Conservation (phyloP, 495 filamentous ascomycete genomes). For the Glarea lozoyensis region DNA sequence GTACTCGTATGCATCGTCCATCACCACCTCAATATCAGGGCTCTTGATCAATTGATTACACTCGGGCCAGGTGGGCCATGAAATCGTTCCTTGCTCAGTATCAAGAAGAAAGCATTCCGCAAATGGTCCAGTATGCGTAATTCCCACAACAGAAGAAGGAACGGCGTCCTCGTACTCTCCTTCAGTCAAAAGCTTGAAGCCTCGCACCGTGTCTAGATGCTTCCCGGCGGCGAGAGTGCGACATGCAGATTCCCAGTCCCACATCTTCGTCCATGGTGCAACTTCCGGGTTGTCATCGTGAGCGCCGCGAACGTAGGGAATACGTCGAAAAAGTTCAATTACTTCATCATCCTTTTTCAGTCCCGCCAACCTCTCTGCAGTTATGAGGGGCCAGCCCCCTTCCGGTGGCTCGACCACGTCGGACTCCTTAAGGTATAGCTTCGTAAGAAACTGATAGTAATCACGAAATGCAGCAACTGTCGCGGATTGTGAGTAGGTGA, state of each 20-base stretch:
- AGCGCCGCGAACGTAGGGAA: background rate
- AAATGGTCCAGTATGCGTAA: background rate
- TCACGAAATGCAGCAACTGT: constrained; percentile 11
- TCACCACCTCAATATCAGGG: background rate
- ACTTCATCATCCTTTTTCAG: constrained; percentile 18
- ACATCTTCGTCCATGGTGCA: too few relatives aligned
- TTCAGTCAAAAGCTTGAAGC: background rate
- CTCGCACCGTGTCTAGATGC: background rate
- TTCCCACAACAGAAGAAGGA: background rate
- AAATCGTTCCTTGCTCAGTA: constrained; percentile 17
- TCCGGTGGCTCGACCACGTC: constrained; percentile 14
- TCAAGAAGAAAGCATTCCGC: constrained; percentile 12
- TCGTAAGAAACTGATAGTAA: constrained; percentile 23
- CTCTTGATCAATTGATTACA: background rate
- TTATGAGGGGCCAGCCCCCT: constrained; percentile 23
- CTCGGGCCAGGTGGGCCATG: constrained; percentile 18
- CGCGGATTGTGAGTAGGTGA: constrained; percentile 18
- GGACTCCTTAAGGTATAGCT: constrained; percentile 17
- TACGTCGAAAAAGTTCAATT: background rate
- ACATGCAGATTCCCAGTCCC: too few relatives aligned
- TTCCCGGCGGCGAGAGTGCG: constrained; percentile 16
- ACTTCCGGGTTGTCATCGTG: constrained; percentile 2
- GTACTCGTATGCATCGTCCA: background rate
- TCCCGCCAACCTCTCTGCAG: constrained; percentile 3
- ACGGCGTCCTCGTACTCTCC: background rate